Evolutionary conservation across 208 protist genomes (phyloP).

Genomic region (Trypanosoma melophagium): DNA sequence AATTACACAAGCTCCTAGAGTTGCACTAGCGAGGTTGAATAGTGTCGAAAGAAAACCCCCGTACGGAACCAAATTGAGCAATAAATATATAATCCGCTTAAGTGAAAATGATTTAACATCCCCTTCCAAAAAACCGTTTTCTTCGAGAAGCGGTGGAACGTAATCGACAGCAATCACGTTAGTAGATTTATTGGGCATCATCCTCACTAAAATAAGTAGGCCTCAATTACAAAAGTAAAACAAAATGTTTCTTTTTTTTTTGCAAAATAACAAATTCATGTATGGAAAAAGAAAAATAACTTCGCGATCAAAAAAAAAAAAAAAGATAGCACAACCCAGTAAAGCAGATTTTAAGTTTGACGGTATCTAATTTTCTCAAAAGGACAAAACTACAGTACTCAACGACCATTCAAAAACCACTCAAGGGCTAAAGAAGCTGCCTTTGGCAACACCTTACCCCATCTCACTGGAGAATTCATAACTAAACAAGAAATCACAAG

Average conservation of each 20-base stretch:
- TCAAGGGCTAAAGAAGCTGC: constrained; percentile 7
- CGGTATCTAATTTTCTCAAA: too few relatives aligned
- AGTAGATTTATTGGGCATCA: background rate
- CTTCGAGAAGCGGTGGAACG: background rate
- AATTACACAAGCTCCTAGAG: constrained; percentile 67
- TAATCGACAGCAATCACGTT: background rate
- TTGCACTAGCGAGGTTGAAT: constrained; percentile 62
- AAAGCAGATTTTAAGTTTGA: background rate
- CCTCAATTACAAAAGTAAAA: background rate
- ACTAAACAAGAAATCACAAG: constrained; percentile 10
- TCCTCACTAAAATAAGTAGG: background rate
- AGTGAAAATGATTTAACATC: background rate
- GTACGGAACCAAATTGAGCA: constrained; percentile 32
- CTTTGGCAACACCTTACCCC: constrained; percentile 11
- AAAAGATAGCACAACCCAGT: background rate
- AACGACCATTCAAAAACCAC: constrained; percentile 11
- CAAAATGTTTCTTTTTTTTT: background rate
- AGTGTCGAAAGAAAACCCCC: constrained; percentile 50
- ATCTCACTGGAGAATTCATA: constrained; percentile 15
- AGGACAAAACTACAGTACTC: background rate
- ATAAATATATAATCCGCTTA: background rate
- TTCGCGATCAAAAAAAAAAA: background rate
- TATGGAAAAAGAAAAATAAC: background rate
- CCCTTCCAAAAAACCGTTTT: background rate
- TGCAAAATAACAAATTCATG: background rate